Base-by-base conservation (phyloP, 2,329 filamentous ascomycete genomes). In the Sclerotinia borealis region DNA sequence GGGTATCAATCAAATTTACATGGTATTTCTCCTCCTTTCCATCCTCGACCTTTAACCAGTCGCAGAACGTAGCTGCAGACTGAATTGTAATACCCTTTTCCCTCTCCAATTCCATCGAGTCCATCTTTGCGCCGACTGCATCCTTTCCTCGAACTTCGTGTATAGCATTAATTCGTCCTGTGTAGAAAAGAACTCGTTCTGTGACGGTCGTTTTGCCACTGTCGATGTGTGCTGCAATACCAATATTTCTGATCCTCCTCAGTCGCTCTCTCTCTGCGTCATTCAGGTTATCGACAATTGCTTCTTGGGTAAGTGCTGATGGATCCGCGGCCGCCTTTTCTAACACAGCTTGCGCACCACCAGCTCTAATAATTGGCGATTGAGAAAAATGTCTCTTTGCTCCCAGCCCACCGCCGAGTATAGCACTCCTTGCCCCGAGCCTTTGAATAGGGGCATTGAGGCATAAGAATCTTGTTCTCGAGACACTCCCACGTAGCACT, bases 51-150 rank as follows among this genome's bases (percentile, higher is more conserved):
- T 96, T 97, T 69, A 89, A 80, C 95, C 95, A 99, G 78, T 99
- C 93, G 77, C 92, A 96, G 77, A 96, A 99, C 0, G 95, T 99
- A 29, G 95, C 95, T 13, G 95, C 95, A 70, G 93, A 98, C 77
- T 99, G 93, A 73, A 99, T 99, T 64, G 95, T 99, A 76, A 99
- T 99, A 72, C 95, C 95, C 81, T 97, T 96, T 77, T 98, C 95
- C 77, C 95, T 85, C 79, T 99, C 95, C 70, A 99, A 82, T 72
- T 99, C 95, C 95, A 99, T 99, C 31, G 93, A 97, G 81, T 99
- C 95, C 95, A 99, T 99, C 81, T 99, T 99, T 66, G 95, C 95
- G 68, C 95, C 95, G 47, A 97, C 92, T 41, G 90, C 86, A 83
- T 99, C 95, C 75, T 93, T 93, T 65, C 92, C 92, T 73, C 95